Conservation (phyloP, 495 filamentous ascomycete species). For the Platismatia glauca region DNA sequence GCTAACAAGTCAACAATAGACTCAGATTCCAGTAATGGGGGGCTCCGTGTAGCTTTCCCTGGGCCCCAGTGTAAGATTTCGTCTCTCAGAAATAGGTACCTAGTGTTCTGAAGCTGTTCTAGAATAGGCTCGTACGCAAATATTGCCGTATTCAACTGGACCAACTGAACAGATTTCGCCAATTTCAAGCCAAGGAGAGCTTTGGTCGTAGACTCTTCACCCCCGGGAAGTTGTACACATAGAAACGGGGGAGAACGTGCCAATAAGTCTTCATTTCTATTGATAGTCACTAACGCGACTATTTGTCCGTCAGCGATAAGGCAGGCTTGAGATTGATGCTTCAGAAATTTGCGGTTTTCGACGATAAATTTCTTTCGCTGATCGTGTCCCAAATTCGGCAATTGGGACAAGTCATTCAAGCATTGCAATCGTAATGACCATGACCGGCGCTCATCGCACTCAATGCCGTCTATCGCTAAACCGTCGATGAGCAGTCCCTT, state of each 20-base stretch:
- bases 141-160: constrained; percentile 54
- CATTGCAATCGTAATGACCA: constrained; percentile 41
- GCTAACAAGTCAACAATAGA: no score
- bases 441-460: constrained; percentile 29
- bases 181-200: constrained; percentile 33
- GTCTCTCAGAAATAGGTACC: constrained; percentile 43
- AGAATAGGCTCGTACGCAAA: constrained; percentile 70
- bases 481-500: constrained; percentile 24
- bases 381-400: constrained; percentile 26
- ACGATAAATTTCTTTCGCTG: constrained; percentile 40
- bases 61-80: constrained; percentile 37
- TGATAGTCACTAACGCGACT: constrained; percentile 53
- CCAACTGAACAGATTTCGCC: constrained; percentile 30
- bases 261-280: constrained; percentile 49
- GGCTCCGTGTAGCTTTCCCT: no score
- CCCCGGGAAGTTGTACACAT: constrained; percentile 45
- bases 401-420: constrained; percentile 35
- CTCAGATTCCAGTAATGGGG: no score
- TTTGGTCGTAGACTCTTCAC: constrained; percentile 36
- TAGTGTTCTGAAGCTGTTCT: constrained; percentile 46
- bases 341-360: constrained; percentile 43
- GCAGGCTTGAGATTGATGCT: constrained; percentile 54
- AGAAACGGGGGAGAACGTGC: constrained; percentile 38
- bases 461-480: constrained; percentile 28
- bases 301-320: constrained; percentile 42